These are phyloP conservation scores for Epichloe coenophiala DNA, from an alignment of 2,329 filamentous ascomycete genomes.

Conservation along the genomic window DNA sequence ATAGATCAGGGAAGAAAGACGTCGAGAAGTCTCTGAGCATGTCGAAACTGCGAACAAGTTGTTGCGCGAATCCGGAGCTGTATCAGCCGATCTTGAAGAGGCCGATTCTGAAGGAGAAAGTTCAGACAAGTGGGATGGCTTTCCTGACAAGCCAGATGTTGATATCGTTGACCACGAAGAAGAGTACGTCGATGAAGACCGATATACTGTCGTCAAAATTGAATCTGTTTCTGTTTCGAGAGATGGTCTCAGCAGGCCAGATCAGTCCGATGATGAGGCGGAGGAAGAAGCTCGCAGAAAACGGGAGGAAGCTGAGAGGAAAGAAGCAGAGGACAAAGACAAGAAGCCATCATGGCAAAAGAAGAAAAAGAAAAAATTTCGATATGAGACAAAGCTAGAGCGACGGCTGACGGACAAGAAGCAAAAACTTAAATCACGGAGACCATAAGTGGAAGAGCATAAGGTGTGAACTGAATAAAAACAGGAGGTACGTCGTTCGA, in stretches of 20 bases:
- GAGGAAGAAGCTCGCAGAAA: constrained; percentile 12
- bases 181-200: constrained; percentile 93
- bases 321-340: constrained; percentile 17
- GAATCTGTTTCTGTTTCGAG: constrained; percentile 73
- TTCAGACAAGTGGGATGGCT: constrained; percentile 51
- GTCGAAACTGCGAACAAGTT: constrained; percentile 62
- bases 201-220: constrained; percentile 87
- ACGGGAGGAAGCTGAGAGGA: constrained; percentile 15
- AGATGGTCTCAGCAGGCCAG: constrained; percentile 51
- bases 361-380: constrained; percentile 82
- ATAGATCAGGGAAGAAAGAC: constrained; percentile 73
- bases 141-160: constrained; percentile 36
- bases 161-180: constrained; percentile 65
- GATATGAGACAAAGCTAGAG: constrained; percentile 82
- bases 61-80: constrained; percentile 44
- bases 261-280: constrained; percentile 24
- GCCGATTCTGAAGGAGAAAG: constrained; percentile 25
- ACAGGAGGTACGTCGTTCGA: not conserved
- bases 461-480: not conserved
- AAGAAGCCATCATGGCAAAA: constrained; percentile 31
- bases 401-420: constrained; percentile 62
- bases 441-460: constrained; percentile 2
- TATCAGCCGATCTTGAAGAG: constrained; percentile 26
- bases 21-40: constrained; percentile 68
- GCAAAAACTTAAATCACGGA: constrained; percentile 45